Evolutionary conservation across 2,329 filamentous ascomycete genomes (phyloP).

Genomic region (Phialophora macrospora): DNA sequence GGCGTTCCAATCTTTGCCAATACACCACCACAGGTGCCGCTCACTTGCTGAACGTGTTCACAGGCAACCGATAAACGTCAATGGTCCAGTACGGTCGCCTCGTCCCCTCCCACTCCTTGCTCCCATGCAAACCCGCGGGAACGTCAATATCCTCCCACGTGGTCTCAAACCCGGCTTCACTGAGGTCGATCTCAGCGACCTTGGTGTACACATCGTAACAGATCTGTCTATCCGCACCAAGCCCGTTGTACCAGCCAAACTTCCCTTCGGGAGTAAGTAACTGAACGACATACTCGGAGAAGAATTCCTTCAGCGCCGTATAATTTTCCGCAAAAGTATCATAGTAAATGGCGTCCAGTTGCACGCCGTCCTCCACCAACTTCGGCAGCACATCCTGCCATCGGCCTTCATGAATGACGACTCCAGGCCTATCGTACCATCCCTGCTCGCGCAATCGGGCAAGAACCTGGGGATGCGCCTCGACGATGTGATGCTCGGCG

Average conservation of each 20-base stretch:
- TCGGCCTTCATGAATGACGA: slow-evolving; percentile 16
- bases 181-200: slow-evolving; percentile 18
- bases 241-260: slow-evolving; percentile 20
- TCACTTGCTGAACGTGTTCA: slow-evolving; percentile 17
- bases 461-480: slow-evolving; percentile 15
- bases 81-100: slow-evolving; percentile 21
- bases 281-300: slow-evolving; percentile 18
- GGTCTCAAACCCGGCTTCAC: slow-evolving; percentile 11
- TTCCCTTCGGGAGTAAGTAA: slow-evolving; percentile 2
- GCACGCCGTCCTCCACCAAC: slow-evolving; percentile 11
- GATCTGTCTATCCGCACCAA: slow-evolving; percentile 18
- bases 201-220: slow-evolving; percentile 22
- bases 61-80: slow-evolving; percentile 18
- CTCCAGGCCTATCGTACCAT: slow-evolving; percentile 13
- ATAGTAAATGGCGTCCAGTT: slow-evolving; percentile 17
- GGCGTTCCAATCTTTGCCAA: no score
- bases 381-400: slow-evolving; percentile 18
- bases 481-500: slow-evolving; percentile 15
- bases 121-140: slow-evolving; percentile 6
- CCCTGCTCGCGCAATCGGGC: slow-evolving; percentile 13
- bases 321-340: slow-evolving; percentile 20
- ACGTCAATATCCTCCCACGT: slow-evolving; percentile 16
- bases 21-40: not conserved
- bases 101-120: slow-evolving; percentile 18
- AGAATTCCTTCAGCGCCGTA: slow-evolving; percentile 16